Conservation (phyloP, 2,329 filamentous ascomycete species). For the Helminthosporium solani region DNA sequence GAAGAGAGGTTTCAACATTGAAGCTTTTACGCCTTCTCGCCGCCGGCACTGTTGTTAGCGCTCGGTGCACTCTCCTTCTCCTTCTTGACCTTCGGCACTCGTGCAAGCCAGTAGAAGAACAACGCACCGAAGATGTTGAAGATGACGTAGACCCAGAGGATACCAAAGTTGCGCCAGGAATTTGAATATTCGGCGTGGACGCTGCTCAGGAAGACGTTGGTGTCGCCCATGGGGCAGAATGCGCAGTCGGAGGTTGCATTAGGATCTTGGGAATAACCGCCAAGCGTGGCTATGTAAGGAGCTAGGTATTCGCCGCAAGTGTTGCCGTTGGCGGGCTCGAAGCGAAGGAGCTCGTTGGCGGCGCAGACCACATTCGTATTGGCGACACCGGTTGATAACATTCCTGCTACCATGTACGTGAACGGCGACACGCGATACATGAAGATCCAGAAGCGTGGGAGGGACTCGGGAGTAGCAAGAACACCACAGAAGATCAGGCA, state of each 20-base stretch:
- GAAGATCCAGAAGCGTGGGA: slow-evolving; percentile 79
- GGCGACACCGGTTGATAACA: slow-evolving; percentile 70
- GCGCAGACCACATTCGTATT: slow-evolving; percentile 67
- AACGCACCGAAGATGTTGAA: slow-evolving; percentile 55
- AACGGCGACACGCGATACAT: slow-evolving; percentile 83
- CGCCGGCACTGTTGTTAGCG: slow-evolving; percentile 1
- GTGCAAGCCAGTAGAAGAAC: slow-evolving; percentile 55
- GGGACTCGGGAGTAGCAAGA: slow-evolving; percentile 60
- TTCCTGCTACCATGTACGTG: slow-evolving; percentile 74
- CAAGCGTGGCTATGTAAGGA: slow-evolving; percentile 26
- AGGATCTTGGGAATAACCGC: slow-evolving; percentile 43
- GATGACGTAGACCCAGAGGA: slow-evolving; percentile 54
- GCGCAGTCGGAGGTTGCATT: slow-evolving; percentile 38
- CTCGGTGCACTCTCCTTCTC: slow-evolving; percentile 27
- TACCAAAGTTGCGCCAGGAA: slow-evolving; percentile 57
- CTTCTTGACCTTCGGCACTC: slow-evolving; percentile 55
- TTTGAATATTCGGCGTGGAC: slow-evolving; percentile 48
- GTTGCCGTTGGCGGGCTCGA: slow-evolving; percentile 59
- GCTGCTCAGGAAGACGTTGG: slow-evolving; percentile 45
- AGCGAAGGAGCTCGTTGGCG: slow-evolving; percentile 66
- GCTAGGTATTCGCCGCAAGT: slow-evolving; percentile 45
- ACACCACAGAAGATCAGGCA: slow-evolving; percentile 75
- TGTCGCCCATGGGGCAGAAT: slow-evolving; percentile 46
- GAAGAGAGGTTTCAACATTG: too few species aligned
- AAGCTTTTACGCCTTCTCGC: slow-evolving; percentile 1